A percentile compares a stretch with the other conserved stretches of the same genome.
Evolutionary conservation across 306 rosid species (phyloP).

Genomic region (Pterocarpus santalinus): DNA sequence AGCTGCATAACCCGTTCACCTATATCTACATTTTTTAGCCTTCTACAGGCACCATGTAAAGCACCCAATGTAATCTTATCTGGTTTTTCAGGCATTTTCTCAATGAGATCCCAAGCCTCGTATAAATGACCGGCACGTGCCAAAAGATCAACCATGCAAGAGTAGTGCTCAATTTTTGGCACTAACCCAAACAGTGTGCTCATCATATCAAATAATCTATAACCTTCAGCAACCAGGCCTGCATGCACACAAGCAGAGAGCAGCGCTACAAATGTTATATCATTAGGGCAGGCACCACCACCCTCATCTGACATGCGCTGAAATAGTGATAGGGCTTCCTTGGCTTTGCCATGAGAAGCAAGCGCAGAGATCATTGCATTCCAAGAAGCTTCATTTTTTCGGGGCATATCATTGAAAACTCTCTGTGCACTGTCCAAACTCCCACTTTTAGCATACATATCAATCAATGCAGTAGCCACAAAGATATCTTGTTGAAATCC

Average conservation of each 20-base stretch:
- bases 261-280: constrained; percentile 84
- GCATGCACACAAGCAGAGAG: constrained; percentile 97
- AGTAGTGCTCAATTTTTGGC: constrained; percentile 92
- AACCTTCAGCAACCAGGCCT: constrained; percentile 80
- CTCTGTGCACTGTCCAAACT: constrained; percentile 76
- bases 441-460: constrained; percentile 97
- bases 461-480: constrained; percentile 83
- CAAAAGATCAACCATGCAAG: constrained; percentile 94
- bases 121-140: constrained; percentile 83
- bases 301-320: constrained; percentile 72
- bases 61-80: constrained; percentile 88
- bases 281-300: constrained; percentile 70
- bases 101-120: constrained; percentile 86
- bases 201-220: constrained; percentile 76
- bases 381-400: constrained; percentile 91
- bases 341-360: constrained; percentile 90
- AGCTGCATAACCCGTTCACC: constrained; percentile 71
- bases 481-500: constrained; percentile 69
- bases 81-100: constrained; percentile 89
- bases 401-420: constrained; percentile 79
- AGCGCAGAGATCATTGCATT: constrained; percentile 95
- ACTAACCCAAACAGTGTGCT: constrained; percentile 69
- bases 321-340: constrained; percentile 76
- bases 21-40: constrained; percentile 68
- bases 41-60: constrained; percentile 86